Percentiles rank a stretch among this genome's conserved stretches.
These are phyloP conservation scores for Oxytropis ochrocephala DNA, from an alignment of 306 rosid species.

Conservation along the genomic window DNA sequence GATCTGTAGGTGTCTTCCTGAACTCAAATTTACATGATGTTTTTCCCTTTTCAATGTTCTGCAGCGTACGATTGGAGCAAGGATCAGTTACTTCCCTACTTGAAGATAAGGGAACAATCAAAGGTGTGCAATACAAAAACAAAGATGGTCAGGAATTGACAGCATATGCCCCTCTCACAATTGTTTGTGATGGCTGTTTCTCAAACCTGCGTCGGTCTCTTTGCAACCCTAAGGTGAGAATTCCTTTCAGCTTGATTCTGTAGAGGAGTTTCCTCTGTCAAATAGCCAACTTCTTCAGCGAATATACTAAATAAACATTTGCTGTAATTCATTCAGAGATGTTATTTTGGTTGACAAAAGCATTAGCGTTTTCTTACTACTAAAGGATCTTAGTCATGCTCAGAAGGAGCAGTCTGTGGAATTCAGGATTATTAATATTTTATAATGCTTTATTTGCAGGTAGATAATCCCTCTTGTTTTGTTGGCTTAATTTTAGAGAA, in stretches of 20 bases:
- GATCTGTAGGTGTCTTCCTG: background rate
- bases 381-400: background rate
- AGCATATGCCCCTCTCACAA: conserved; percentile 77
- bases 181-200: conserved; percentile 98
- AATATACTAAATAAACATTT: background rate
- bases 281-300: background rate
- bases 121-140: conserved; percentile 82
- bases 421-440: conserved; percentile 3
- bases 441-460: conserved; percentile 46
- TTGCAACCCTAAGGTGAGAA: conserved; percentile 75
- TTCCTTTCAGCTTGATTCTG: conserved; percentile 13
- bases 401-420: background rate
- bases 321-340: background rate
- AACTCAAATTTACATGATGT: background rate
- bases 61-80: conserved; percentile 73
- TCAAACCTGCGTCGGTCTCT: conserved; percentile 96
- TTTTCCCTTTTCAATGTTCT: conserved; percentile 11
- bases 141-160: conserved; percentile 66
- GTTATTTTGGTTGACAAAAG: background rate
- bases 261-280: background rate
- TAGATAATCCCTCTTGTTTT: conserved; percentile 88
- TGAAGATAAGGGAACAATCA: conserved; percentile 77
- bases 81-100: conserved; percentile 91
- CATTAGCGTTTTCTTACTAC: background rate
- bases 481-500: conserved; percentile 83